Evolutionary conservation across 345 rosid genomes (phyloP).

Genomic region (Sisymbrium irio): DNA sequence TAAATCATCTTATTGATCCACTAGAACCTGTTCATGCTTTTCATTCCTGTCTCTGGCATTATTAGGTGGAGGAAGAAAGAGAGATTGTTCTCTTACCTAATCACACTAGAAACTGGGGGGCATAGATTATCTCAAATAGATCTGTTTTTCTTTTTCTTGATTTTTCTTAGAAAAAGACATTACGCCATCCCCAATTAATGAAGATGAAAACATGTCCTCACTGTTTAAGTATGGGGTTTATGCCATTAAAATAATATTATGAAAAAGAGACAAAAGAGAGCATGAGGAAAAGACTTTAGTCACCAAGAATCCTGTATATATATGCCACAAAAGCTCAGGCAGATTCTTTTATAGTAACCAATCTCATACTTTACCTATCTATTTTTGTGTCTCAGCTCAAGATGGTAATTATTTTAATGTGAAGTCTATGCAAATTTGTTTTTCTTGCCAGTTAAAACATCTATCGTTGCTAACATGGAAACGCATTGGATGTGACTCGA

Average conservation of each 20-base stretch:
- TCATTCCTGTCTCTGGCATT: constrained; percentile 25
- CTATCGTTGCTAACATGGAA: not conserved
- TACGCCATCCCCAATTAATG: constrained; percentile 15
- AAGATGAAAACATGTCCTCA: constrained; percentile 3
- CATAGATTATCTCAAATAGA: constrained; percentile 20
- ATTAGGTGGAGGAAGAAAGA: constrained; percentile 23
- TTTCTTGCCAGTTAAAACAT: not conserved
- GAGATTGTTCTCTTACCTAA: constrained; percentile 23
- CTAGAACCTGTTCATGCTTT: constrained; percentile 31
- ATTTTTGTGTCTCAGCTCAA: not conserved
- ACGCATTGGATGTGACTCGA: not conserved
- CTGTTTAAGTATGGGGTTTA: constrained; percentile 16
- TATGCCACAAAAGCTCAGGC: constrained; percentile 4
- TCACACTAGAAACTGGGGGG: constrained; percentile 19
- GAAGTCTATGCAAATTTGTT: not conserved
- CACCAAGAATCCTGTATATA: not conserved
- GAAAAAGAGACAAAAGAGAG: not conserved
- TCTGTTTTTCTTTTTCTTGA: constrained; percentile 2
- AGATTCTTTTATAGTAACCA: not conserved
- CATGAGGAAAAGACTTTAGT: constrained; percentile 3
- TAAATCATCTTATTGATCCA: constrained; percentile 26
- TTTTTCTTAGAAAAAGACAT: constrained; percentile 7
- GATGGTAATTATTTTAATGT: not conserved
- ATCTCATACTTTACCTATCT: not conserved
- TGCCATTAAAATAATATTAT: not conserved